Evolutionary conservation across 2,329 filamentous ascomycete species (phyloP).

Genomic region (Alternaria alternata): DNA sequence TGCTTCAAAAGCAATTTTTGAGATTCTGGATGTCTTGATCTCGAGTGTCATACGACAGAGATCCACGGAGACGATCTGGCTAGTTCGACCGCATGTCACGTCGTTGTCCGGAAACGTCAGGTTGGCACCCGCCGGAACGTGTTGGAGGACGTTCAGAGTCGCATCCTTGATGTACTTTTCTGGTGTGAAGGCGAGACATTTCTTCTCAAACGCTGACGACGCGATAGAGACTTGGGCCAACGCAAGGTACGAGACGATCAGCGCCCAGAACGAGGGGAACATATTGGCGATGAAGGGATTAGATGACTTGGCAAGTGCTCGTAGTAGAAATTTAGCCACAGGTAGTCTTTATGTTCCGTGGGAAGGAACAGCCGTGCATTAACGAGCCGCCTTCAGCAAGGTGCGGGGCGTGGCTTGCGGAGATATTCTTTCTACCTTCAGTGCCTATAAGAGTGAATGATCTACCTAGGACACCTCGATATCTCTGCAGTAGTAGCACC

Average conservation of each 20-base stretch:
- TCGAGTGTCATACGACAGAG: slow-evolving; percentile 55
- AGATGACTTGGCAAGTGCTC: not conserved
- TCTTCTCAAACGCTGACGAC: slow-evolving; percentile 18
- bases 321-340: not conserved
- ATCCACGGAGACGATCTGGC: slow-evolving; percentile 48
- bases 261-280: not conserved
- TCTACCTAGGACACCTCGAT: not conserved
- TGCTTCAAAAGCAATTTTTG: slow-evolving; percentile 54
- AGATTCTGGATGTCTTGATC: slow-evolving; percentile 51
- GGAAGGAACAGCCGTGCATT: not conserved
- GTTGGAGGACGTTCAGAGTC: slow-evolving; percentile 39
- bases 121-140: slow-evolving; percentile 50
- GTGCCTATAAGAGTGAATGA: not conserved
- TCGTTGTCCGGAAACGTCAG: slow-evolving; percentile 51
- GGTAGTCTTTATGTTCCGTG: not conserved
- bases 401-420: not conserved
- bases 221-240: slow-evolving; percentile 3
- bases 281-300: not conserved
- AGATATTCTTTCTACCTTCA: not conserved
- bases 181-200: slow-evolving; percentile 32
- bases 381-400: not conserved
- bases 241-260: slow-evolving; percentile 3
- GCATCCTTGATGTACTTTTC: slow-evolving; percentile 20
- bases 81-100: slow-evolving; percentile 44
- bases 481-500: not conserved